Evolutionary conservation across 495 filamentous ascomycete genomes (phyloP), one percentile per base, ranked within the genome.

Genomic region (Neurospora sp.): DNA sequence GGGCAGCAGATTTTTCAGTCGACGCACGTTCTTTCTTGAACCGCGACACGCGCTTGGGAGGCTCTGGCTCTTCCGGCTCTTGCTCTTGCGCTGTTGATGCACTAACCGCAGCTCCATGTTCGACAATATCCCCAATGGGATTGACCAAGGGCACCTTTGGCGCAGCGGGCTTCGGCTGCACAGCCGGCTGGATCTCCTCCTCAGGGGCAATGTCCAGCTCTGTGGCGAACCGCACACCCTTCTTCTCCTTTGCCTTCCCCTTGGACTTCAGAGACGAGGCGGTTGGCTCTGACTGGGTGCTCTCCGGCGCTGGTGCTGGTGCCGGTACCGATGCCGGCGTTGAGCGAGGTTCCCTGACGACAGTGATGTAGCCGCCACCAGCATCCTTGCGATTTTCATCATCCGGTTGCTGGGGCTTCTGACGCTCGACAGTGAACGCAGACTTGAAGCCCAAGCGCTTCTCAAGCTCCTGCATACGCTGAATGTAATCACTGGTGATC

Each of bases 381-480:
- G 53, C 10, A 79, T 78, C 71, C 72, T 70, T 4, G 73, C 79
- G 14, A 79, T 72, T 14, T 75, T 76, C 18, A 39, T 78, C 76
- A 12, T 77, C 73, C 10, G 71, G 45, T 40, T 71, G 69, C 59
- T 47, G 35, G 4, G 73, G 35, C 69, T 76, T 70, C 12, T 72
- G 73, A 2, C 37, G 69, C 4, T 68, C 41, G 8, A 75, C 75
- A 0, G 77, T 69, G 41, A 83, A 80, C 47, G 74, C 75, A 22
- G 86, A 84, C 71, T 86, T 80, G 39, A 85, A 84, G 69, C 89
- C 91, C 4, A 95, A 85, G 61, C 87, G 89, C 72, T 89, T 85
- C 78, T 94, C 91, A n/a, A 99, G 84, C 73, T 93, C 92, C 68
- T 91, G 87, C 93, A 99, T 97, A 68, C 90, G 85, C 69, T 86